Evolutionary conservation across 2,329 filamentous ascomycete species (phyloP).

Genomic region (Nemania sp.): DNA sequence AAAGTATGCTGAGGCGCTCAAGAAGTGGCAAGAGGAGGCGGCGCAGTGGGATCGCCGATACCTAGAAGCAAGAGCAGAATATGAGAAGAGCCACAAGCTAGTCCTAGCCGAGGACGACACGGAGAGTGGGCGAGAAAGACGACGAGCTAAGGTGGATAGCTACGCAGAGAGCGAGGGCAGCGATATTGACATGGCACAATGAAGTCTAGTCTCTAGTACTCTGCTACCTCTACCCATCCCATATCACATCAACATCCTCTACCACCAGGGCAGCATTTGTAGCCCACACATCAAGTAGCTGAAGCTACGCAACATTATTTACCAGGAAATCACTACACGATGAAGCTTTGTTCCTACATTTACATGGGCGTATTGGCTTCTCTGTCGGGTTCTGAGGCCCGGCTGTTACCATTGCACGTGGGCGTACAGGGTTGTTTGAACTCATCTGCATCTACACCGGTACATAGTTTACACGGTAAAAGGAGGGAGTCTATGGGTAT

Average conservation of each 20-base stretch:
- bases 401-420: slow-evolving; percentile 8
- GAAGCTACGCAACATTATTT: not conserved
- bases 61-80: slow-evolving; percentile 63
- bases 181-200: slow-evolving; percentile 49
- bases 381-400: slow-evolving; percentile 6
- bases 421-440: slow-evolving; percentile 21
- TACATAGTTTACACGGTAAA: slow-evolving; percentile 3
- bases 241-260: not conserved
- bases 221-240: not conserved
- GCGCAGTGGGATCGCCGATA: slow-evolving; percentile 80
- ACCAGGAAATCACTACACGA: not conserved
- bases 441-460: slow-evolving; percentile 24
- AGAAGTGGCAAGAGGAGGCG: slow-evolving; percentile 70
- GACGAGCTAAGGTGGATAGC: slow-evolving; percentile 52
- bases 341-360: slow-evolving; percentile 14
- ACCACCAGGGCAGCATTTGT: not conserved
- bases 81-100: slow-evolving; percentile 65
- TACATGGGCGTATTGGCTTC: slow-evolving; percentile 25
- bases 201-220: not conserved
- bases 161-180: slow-evolving; percentile 56
- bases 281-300: not conserved
- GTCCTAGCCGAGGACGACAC: slow-evolving; percentile 48
- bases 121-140: slow-evolving; percentile 46
- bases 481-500: slow-evolving; percentile 15
- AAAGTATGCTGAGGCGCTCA: slow-evolving; percentile 68